Evolutionary conservation across 202 grass and related monocot species (phyloP), one percentile per base, ranked within the genome.

Genomic region (Setaria viridis): DNA sequence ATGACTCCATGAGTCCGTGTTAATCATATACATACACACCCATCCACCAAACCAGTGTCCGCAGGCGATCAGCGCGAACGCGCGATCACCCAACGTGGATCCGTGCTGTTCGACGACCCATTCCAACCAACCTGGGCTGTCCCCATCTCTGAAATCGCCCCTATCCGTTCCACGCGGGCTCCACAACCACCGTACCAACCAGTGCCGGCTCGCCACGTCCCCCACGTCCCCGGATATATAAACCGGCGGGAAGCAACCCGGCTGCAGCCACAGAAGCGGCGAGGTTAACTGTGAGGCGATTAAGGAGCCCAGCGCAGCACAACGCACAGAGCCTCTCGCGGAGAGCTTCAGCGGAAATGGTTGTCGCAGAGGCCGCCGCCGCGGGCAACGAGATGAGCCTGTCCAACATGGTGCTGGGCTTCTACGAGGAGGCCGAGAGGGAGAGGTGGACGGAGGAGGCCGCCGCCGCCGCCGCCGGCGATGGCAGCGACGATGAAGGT

Each of bases 371-470:
- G 51, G 62, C 42, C 46, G 71, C 25, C 0, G 82, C 58, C 14
- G 59, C 50, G 14, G 76, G 87, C 39, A 82, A 84, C 39, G 86
- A 91, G 57, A 72, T 87, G 91, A 93, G 91, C 70, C 76, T 90
- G 55, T 93, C 87, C 1, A 88, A 69, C 39, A 93, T 93, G 91
- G 91, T 90, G 56, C 67, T 87, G 9, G 80, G 87, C 2, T 93
- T 93, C 85, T 87, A 87, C 75, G 91, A 93, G 82, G 87, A 90
- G 77, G 67, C 86, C 49, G 91, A 89, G 15, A 59, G 62, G 45
- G 76, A 86, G 88, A 53, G 53, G 15, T 81, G 76, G 49, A 29
- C 63, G 16, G 68, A 55, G 6, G 68, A 4, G 14, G 80, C 13
- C 32, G 59, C 9, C 55, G 62, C 43, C 10, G 37, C 0, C 3